Base-by-base conservation (phyloP, 1,284 basidiomycete genomes). In the Marasmius tenuissimus region DNA sequence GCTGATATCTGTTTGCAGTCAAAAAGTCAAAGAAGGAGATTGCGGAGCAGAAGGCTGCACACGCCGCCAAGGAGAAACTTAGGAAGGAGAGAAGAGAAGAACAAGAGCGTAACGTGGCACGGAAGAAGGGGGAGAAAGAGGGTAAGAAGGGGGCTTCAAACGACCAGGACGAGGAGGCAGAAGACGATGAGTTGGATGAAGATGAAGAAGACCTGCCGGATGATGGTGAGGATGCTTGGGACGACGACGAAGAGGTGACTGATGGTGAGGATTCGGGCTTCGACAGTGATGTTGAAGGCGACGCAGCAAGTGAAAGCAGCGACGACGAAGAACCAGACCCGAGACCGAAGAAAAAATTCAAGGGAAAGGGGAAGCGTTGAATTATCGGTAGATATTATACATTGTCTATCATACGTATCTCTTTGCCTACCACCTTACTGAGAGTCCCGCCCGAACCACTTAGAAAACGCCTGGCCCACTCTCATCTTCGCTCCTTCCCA, bases 401-500 rank as follows among this genome's bases (percentile, higher is more conserved):
- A 48, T 33, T 16, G 45, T 37, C 27, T 58, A 49, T 34, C 37
- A 39, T 58, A 49, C 27, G 6, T 58, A 49, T 9, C 22, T n/a
- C 20, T 27, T 4, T 34, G 39, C n/a, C 16, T 16, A 27, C n/a
- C 22, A 18, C 20, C 42, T 18, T 42, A 22, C 14, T 37, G 35
- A 12, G 52, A 12, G 34, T 20, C 34, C 18, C 12, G 8, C 1
- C 73, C 75, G 38, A 76, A 77, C 74, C 82, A 80, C 54, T 75
- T 77, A 27, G 73, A 72, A 72, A 81, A 86, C 51, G 86, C 81
- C 35, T 77, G 74, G 63, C 81, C 78, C 35, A 80, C 69, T 61
- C 92, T 86, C 88, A 98, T 93, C 68, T 87, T 87, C 16, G 94
- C 78, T 14, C 93, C 93, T 70, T 97, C 94, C 89, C 92, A 93